Conservation (phyloP, 345 rosid species). For the Psidium guajava region DNA sequence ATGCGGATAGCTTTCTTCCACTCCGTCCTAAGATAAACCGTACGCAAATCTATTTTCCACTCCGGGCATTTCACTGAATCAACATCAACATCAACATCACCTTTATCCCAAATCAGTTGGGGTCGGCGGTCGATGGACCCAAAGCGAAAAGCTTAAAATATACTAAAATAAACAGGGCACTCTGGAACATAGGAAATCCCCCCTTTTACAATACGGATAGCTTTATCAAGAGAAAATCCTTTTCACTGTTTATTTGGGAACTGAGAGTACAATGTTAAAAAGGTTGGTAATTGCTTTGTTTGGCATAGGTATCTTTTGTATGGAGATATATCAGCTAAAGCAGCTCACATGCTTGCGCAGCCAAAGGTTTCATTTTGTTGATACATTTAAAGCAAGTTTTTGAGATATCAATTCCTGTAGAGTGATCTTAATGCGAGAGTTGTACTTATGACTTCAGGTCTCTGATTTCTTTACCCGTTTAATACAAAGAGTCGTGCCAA, state of each 20-base stretch:
- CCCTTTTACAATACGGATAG: too few species aligned
- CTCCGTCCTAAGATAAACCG: too few species aligned
- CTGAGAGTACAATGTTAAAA: background rate
- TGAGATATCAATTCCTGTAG: background rate
- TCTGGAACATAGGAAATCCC: too few species aligned
- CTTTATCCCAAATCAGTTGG: too few species aligned
- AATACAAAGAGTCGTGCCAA: conserved; percentile 90
- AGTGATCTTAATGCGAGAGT: background rate
- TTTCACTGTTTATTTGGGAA: background rate
- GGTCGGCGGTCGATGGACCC: too few species aligned
- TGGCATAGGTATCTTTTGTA: conserved; percentile 65
- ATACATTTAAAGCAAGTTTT: background rate
- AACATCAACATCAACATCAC: too few species aligned
- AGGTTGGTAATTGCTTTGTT: background rate
- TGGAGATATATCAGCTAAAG: conserved; percentile 83
- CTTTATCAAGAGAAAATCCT: background rate
- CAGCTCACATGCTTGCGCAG: conserved; percentile 75
- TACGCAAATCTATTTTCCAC: too few species aligned
- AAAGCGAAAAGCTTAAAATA: too few species aligned
- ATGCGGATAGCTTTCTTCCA: too few species aligned
- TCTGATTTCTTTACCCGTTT: conserved; percentile 77
- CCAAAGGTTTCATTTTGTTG: conserved; percentile 49
- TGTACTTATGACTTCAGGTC: conserved; percentile 37
- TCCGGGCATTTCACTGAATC: too few species aligned
- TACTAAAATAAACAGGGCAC: too few species aligned